Percentiles rank a stretch among this genome's conserved stretches.
phyloP scores from a whole-genome alignment of 2,329 filamentous ascomycete genomes.

The Fusarium tanahbumbuense region DNA sequence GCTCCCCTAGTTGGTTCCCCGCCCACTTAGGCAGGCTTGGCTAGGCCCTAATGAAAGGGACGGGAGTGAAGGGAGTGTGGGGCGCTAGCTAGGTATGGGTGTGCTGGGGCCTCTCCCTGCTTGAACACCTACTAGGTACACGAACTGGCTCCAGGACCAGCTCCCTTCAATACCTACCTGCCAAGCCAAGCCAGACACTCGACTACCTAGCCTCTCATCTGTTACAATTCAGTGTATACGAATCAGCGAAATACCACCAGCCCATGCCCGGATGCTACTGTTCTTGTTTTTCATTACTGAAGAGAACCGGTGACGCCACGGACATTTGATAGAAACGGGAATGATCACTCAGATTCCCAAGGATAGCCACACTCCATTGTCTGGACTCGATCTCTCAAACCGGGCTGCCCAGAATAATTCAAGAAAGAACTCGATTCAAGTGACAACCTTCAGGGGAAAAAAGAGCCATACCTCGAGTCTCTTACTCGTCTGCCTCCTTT shows the following conservation, averaged over 20 bases:
- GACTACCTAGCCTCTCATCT: not conserved
- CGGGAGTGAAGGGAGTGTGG: too few relatives aligned
- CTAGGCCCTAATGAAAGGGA: not conserved
- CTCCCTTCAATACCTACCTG: slow-evolving; percentile 22
- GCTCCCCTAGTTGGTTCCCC: slow-evolving; percentile 26
- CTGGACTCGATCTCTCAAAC: not conserved
- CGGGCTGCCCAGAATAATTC: not conserved
- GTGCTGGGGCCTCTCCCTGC: slow-evolving; percentile 11
- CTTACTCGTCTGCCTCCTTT: slow-evolving; percentile 11
- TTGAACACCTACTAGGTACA: not conserved
- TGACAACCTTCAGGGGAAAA: not conserved
- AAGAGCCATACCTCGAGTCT: not conserved
- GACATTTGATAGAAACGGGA: slow-evolving; percentile 13
- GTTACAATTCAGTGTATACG: not conserved
- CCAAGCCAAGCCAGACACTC: not conserved
- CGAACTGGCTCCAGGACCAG: not conserved
- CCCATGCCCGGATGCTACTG: slow-evolving; percentile 4
- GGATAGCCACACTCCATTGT: slow-evolving; percentile 11
- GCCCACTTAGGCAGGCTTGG: not conserved
- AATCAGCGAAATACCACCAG: slow-evolving; percentile 11
- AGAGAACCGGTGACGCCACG: slow-evolving; percentile 19
- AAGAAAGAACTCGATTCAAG: not conserved
- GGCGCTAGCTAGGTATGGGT: not conserved
- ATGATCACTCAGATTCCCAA: not conserved
- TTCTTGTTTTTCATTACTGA: slow-evolving; percentile 20